Evolutionary conservation across 163 green algal genomes (phyloP), one percentile per base, ranked within the genome.

Genomic region (Volvox carteri): DNA sequence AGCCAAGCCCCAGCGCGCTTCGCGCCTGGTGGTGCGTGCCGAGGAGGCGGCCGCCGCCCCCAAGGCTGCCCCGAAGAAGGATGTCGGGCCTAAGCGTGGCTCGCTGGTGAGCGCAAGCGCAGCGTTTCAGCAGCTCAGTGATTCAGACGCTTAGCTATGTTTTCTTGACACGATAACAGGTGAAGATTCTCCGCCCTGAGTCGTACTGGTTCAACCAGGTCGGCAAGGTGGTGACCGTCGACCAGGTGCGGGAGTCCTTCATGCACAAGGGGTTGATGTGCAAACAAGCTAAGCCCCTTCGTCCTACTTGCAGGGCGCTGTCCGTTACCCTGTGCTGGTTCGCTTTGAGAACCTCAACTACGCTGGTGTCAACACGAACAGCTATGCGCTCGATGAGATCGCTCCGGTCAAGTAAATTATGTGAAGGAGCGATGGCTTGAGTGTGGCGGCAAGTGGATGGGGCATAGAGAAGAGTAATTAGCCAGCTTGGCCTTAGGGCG

Each of bases 281-380:
- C n/a, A n/a, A n/a, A n/a, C n/a, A n/a, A n/a, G n/a, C n/a, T n/a
- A n/a, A n/a, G n/a, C n/a, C n/a, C n/a, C n/a, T n/a, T n/a, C n/a
- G n/a, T n/a, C n/a, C n/a, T n/a, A n/a, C n/a, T 19, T 67, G 65
- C 97, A 99, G 97, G 97, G 90, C 90, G 97, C 97, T 90, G 98
- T 99, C 90, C 95, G 95, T 25, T 99, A 99, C 95, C 98, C 98
- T 35, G 97, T 99, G 9, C 96, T 99, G 9, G 98, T 99, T 56
- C 94, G 98, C 19, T 99, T 99, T 87, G 96, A 98, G 81, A 98
- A 96, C 90, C 96, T 99, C 83, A 99, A 99, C 97, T 99, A 99
- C 90, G 95, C 97, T 58, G 98, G 98, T 84, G 97, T 99, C 44
- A 94, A 91, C 78, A 99, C 98, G 73, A 99, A 99, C 97, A 99